Conservation (phyloP, 352 stramenopile genomes). For the Blastocystis sp. region DNA sequence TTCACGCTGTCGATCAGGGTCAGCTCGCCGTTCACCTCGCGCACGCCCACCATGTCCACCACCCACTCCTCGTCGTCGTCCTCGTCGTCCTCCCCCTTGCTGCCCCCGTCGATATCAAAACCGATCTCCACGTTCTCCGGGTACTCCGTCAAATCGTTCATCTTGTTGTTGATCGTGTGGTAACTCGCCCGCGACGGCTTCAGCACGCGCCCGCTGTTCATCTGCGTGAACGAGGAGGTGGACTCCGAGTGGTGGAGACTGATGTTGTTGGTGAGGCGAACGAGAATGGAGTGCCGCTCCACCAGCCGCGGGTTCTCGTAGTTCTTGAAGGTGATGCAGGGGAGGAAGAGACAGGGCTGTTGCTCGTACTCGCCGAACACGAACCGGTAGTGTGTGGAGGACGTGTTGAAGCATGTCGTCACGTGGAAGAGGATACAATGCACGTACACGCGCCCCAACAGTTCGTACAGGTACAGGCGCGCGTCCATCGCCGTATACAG, state of each 20-base stretch:
- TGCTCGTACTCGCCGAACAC: not conserved
- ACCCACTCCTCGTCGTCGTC: not conserved
- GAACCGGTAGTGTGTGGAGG: not conserved
- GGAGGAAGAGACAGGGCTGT: conserved; percentile 21
- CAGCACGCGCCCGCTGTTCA: not conserved
- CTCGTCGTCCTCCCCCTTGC: not conserved
- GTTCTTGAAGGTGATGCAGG: conserved; percentile 6
- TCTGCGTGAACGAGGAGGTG: not conserved
- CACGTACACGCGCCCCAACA: conserved; percentile 4
- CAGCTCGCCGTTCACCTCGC: not conserved
- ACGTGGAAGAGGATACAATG: not conserved
- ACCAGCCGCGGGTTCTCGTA: not conserved
- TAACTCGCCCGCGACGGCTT: not conserved
- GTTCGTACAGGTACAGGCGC: not conserved
- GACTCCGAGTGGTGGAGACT: not conserved
- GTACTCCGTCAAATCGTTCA: conserved; percentile 14
- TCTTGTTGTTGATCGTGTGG: conserved; percentile 67
- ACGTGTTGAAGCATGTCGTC: not conserved
- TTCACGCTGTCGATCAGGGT: not conserved
- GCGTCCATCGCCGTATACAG: not conserved
- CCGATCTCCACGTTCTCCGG: conserved; percentile 24
- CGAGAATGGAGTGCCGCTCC: not conserved
- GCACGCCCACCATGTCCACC: not conserved
- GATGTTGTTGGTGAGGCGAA: conserved; percentile 3
- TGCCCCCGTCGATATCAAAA: conserved; percentile 43